Evolutionary conservation across 202 grass and related monocot genomes (phyloP), one percentile per base, ranked within the genome.

Genomic region (Dendrocalamus latiflorus): DNA sequence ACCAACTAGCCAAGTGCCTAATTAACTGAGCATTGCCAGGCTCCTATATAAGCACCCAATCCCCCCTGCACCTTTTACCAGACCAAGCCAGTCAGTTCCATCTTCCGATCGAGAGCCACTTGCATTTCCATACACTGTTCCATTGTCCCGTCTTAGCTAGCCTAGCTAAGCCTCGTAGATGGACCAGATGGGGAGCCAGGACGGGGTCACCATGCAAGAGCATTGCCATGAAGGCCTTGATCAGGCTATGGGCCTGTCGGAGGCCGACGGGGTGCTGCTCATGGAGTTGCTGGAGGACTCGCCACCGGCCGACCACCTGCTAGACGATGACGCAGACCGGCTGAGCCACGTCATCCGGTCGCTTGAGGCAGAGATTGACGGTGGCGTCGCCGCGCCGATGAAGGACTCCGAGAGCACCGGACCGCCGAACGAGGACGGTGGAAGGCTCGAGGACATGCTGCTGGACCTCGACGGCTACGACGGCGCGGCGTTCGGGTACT

Each of bases 311-410:
- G 56, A 77, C 4, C 22, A 76, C 18, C 3, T 43, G 38, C 10
- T 54, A 0, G 81, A 81, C 3, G 62, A 30, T 1, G 90, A 77
- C 3, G 33, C 9, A 2, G 84, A 87, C 6, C 65, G 71, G 48
- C 70, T 93, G 51, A 70, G 81, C 79, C 73, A 63, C 7, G 91
- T 93, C 51, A 82, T 93, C 15, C 80, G 43, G 57, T 93, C 91
- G 6, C 81, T 93, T 1, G 91, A 93, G 70, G 91, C 75, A 0
- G 91, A 93, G 84, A 90, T 93, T 50, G 30, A 49, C 21, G 15
- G 42, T 5, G 51, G 25, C 11, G 86, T 38, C 13, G n/a, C 10
- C 2, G 38, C 1, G 34, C 0, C 6, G 42, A 17, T 38, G 4
- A 34, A 0, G 0, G 81, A 70, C 6, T 66, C 6, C 1, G 80